A percentile compares a stretch with the other conserved stretches of the same genome.
Conservation (phyloP, 441 rosid species). For the Dalechampia spathulata region DNA sequence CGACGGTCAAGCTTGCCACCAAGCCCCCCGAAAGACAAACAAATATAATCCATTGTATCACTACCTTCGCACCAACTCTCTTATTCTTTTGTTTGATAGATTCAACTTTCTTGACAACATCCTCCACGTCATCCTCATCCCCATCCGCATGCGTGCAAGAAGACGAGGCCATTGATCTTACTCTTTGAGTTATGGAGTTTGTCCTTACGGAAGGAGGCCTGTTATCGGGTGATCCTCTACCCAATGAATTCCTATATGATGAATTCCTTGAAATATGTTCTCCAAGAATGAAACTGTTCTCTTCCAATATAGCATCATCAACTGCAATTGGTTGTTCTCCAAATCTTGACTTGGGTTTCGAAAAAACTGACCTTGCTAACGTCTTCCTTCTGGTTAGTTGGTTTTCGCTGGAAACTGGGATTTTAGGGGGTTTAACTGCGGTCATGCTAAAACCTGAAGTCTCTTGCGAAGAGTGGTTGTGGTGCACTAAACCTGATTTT, state of each 20-base stretch:
- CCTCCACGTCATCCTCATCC: conserved; percentile 53
- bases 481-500: conserved; percentile 24
- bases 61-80: conserved; percentile 25
- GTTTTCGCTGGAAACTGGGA: conserved; percentile 31
- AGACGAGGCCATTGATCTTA: conserved; percentile 28
- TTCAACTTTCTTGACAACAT: conserved; percentile 47
- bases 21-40: conserved; percentile 30
- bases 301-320: conserved; percentile 34
- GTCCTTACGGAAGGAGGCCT: conserved; percentile 26
- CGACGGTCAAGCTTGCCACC: conserved; percentile 49
- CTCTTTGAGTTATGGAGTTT: conserved; percentile 26
- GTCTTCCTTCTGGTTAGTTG: conserved; percentile 38
- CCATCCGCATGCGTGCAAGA: conserved; percentile 30
- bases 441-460: conserved; percentile 30
- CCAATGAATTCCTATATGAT: conserved; percentile 29
- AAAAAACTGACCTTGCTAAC: conserved; percentile 43
- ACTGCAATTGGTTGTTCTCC: conserved; percentile 40
- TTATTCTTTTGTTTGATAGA: conserved; percentile 24
- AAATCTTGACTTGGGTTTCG: conserved; percentile 79
- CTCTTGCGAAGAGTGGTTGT: conserved; percentile 40
- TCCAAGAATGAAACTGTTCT: conserved; percentile 20
- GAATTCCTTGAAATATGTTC: conserved; percentile 34
- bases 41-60: conserved; percentile 45
- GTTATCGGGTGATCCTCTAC: conserved; percentile 43
- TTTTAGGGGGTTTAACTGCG: conserved; percentile 53